These are phyloP conservation scores for Aspergillus awamori DNA, from an alignment of 2,329 filamentous ascomycete species.

Conservation along the genomic window DNA sequence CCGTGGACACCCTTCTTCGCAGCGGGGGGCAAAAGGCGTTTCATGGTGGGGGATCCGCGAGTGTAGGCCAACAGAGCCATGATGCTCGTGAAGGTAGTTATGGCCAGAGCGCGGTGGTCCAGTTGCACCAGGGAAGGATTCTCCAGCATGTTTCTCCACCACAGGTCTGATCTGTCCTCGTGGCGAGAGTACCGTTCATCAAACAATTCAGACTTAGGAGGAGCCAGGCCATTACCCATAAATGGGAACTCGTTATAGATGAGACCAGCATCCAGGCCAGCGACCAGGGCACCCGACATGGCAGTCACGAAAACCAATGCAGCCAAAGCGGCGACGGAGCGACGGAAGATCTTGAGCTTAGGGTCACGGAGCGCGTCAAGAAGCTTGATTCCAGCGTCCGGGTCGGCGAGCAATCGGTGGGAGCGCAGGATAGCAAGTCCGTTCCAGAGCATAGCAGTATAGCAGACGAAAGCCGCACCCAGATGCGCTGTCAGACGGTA, in stretches of 20 bases:
- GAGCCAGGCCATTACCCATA: constrained; percentile 84
- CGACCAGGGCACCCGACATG: constrained; percentile 91
- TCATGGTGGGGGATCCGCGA: constrained; percentile 67
- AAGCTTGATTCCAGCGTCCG: constrained; percentile 62
- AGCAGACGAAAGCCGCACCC: constrained; percentile 87
- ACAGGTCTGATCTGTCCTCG: constrained; percentile 77
- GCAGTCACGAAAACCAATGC: constrained; percentile 83
- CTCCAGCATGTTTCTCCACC: constrained; percentile 97
- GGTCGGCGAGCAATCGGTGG: constrained; percentile 69
- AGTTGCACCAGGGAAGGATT: constrained; percentile 95
- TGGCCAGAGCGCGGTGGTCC: constrained; percentile 90
- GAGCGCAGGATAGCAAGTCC: constrained; percentile 82
- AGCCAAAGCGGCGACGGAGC: constrained; percentile 70
- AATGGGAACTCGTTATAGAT: constrained; percentile 99
- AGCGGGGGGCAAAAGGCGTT: constrained; percentile 56
- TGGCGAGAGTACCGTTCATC: constrained; percentile 81
- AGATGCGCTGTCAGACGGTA: constrained; percentile 91
- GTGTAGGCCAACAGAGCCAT: constrained; percentile 80
- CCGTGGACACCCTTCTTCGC: constrained; percentile 73
- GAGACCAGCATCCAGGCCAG: constrained; percentile 90
- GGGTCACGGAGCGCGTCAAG: constrained; percentile 67
- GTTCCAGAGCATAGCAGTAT: constrained; percentile 90
- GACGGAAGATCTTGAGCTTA: constrained; percentile 71
- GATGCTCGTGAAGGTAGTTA: constrained; percentile 81
- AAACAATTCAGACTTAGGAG: constrained; percentile 80